phyloP scores from a whole-genome alignment of 2,329 filamentous ascomycete species.

The Colletotrichum agaves region DNA sequence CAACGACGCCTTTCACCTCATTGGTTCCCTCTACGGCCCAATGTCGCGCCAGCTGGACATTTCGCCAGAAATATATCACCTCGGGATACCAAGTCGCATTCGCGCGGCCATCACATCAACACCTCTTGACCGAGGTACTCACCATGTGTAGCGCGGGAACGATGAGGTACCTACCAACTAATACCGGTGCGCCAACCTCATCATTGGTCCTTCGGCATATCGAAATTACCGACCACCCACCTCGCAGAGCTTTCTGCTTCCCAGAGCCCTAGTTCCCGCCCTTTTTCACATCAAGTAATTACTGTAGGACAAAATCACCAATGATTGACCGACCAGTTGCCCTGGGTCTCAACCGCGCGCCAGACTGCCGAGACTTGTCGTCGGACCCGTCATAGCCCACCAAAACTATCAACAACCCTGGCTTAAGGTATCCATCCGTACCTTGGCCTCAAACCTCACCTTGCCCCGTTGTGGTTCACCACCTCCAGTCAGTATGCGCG shows the following conservation, averaged over 20 bases:
- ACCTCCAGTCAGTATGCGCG: conserved; percentile 2
- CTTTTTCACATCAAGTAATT: not conserved
- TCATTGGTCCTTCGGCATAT: conserved; percentile 13
- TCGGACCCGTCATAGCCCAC: conserved; percentile 2
- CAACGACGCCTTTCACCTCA: not conserved
- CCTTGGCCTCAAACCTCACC: conserved; percentile 22
- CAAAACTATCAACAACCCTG: not conserved
- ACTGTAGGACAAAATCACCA: conserved; percentile 1
- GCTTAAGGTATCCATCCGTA: too few species aligned
- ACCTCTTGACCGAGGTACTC: too few species aligned
- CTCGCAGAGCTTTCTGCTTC: conserved; percentile 1
- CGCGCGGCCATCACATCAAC: too few species aligned
- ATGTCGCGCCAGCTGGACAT: not conserved
- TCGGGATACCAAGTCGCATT: too few species aligned
- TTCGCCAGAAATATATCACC: too few species aligned
- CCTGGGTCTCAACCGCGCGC: not conserved
- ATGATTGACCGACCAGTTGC: not conserved
- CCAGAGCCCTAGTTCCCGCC: conserved; percentile 1
- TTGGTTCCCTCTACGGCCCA: conserved; percentile 1
- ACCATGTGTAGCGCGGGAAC: not conserved
- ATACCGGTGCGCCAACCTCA: not conserved
- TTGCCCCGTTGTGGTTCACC: conserved; percentile 2
- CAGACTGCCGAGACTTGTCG: conserved; percentile 12
- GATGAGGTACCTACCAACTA: not conserved
- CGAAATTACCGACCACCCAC: conserved; percentile 7